Percentiles rank a stretch among this genome's conserved stretches.
These are phyloP conservation scores for Setaria viridis DNA, from an alignment of 202 grass and related monocot genomes.

Conservation along the genomic window DNA sequence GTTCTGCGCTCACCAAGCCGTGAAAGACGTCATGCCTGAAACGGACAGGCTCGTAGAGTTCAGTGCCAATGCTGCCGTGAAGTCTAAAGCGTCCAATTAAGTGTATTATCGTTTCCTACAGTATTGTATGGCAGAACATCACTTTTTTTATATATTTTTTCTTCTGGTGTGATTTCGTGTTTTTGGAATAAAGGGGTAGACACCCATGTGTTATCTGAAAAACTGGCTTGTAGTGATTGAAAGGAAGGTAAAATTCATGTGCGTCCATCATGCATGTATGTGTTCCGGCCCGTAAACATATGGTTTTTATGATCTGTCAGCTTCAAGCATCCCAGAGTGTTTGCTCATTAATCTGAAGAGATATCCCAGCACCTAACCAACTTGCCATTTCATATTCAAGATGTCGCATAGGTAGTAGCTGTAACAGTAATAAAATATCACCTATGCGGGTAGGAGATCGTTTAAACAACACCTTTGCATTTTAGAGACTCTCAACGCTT, in stretches of 20 bases:
- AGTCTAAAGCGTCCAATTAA: conserved; percentile 11
- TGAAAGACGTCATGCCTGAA: conserved; percentile 50
- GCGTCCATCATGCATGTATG: not conserved
- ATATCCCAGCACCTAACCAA: not conserved
- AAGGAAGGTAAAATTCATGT: not conserved
- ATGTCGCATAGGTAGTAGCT: too few species aligned
- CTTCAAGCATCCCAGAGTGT: not conserved
- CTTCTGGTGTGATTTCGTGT: not conserved
- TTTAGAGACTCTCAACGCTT: too few species aligned
- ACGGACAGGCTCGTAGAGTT: conserved; percentile 30
- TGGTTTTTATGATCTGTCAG: not conserved
- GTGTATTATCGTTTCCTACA: not conserved
- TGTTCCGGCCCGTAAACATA: not conserved
- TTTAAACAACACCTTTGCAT: too few species aligned
- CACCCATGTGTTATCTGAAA: not conserved
- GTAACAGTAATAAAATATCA: too few species aligned
- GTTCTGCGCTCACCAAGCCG: conserved; percentile 28
- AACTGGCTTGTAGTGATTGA: not conserved
- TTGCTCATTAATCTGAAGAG: not conserved
- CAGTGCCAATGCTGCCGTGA: not conserved
- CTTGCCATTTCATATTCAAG: not conserved
- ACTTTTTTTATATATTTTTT: not conserved
- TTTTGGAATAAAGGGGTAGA: not conserved
- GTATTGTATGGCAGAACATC: not conserved
- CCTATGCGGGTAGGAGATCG: too few species aligned